Conservation (phyloP, 2,329 filamentous ascomycete genomes). For the Dactylellina parvicollis region DNA sequence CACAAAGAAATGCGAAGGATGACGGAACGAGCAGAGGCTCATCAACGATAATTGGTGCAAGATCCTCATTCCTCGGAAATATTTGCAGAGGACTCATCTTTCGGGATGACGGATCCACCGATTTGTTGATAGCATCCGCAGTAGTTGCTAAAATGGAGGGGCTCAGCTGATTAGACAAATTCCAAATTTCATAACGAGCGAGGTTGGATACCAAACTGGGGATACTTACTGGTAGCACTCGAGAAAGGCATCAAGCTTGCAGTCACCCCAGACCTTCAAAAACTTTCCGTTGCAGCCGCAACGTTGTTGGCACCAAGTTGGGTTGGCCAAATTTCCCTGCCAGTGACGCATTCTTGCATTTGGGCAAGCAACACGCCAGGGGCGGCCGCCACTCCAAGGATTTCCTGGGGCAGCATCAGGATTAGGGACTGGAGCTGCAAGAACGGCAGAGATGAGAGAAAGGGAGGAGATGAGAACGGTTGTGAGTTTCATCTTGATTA, state of each 20-base stretch:
- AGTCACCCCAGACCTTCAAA: background rate
- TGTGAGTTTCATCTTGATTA: background rate
- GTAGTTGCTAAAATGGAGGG: conserved; percentile 6
- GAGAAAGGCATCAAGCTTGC: conserved; percentile 4
- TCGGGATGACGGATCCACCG: background rate
- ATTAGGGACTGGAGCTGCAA: too few relatives aligned
- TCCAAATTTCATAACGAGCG: background rate
- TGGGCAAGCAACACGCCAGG: conserved; percentile 9
- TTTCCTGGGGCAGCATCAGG: too few relatives aligned
- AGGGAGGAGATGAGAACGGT: too few relatives aligned
- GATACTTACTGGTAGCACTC: conserved; percentile 32
- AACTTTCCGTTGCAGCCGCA: conserved; percentile 12
- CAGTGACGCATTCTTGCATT: background rate
- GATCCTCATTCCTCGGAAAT: background rate
- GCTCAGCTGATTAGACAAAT: background rate
- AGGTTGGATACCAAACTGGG: background rate
- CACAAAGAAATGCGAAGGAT: too few relatives aligned
- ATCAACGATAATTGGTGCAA: background rate
- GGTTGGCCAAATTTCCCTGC: conserved; percentile 6
- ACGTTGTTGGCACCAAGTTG: conserved; percentile 6
- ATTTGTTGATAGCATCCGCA: conserved; percentile 7
- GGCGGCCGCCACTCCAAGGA: too few relatives aligned
- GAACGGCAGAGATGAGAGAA: too few relatives aligned
- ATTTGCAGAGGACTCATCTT: background rate
- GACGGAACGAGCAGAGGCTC: background rate